phyloP scores from a whole-genome alignment of 306 rosid genomes.

The Trifolium repens region DNA sequence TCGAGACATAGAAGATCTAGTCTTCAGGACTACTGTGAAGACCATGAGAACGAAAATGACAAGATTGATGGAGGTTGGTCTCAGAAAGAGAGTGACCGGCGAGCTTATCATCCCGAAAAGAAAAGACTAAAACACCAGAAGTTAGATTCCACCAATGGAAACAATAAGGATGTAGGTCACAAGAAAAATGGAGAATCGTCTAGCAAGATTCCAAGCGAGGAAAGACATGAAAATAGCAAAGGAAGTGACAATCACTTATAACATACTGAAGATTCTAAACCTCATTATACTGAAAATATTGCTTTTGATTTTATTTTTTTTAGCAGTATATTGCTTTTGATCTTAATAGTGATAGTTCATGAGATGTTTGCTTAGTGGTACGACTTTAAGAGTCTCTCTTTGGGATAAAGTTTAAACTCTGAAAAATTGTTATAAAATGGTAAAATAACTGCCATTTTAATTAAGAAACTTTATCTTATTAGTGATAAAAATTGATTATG shows the following conservation, averaged over 20 bases:
- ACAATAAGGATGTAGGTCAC: constrained; percentile 19
- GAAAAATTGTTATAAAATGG: too few relatives aligned
- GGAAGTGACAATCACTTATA: constrained; percentile 22
- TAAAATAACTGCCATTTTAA: too few relatives aligned
- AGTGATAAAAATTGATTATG: too few relatives aligned
- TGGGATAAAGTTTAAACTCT: background rate
- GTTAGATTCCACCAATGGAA: constrained; percentile 31
- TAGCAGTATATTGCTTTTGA: background rate
- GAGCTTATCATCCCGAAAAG: constrained; percentile 33
- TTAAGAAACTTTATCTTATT: too few relatives aligned
- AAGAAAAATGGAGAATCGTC: constrained; percentile 39
- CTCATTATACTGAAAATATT: background rate
- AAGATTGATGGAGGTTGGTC: constrained; percentile 47
- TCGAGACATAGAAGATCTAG: constrained; percentile 28
- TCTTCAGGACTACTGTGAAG: constrained; percentile 28
- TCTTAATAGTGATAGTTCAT: background rate
- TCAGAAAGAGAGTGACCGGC: constrained; percentile 28
- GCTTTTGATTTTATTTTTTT: background rate
- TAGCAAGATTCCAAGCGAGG: constrained; percentile 27
- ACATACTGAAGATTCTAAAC: constrained; percentile 17
- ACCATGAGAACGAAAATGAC: constrained; percentile 40
- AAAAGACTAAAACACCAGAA: constrained; percentile 37
- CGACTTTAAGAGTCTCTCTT: background rate
- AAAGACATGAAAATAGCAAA: constrained; percentile 33
- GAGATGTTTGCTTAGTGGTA: background rate